phyloP scores from a whole-genome alignment of 345 rosid species.

The Erodium maritimum region DNA sequence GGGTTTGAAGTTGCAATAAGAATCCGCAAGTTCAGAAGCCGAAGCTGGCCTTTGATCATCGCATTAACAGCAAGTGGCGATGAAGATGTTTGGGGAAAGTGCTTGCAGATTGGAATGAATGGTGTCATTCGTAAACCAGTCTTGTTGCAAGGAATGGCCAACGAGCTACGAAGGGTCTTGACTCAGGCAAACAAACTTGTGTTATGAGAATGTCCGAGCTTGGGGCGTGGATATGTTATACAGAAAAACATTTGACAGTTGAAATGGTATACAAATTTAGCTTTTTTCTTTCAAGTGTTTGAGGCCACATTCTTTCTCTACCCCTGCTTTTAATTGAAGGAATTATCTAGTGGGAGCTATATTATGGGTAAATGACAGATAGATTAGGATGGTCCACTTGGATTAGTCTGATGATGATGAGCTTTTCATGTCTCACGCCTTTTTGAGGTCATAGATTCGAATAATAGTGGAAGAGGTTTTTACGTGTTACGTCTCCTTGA shows the following conservation, averaged over 20 bases:
- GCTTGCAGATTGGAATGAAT: conserved; percentile 59
- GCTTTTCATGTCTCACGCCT: too few species aligned
- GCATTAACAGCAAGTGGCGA: conserved; percentile 49
- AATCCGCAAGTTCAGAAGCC: conserved; percentile 51
- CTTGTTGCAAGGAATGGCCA: conserved; percentile 46
- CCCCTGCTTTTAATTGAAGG: too few species aligned
- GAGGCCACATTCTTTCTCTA: too few species aligned
- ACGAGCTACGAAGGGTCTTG: conserved; percentile 60
- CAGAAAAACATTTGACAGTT: neutral
- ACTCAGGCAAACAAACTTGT: conserved; percentile 31
- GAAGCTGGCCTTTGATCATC: conserved; percentile 56
- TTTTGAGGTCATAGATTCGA: too few species aligned
- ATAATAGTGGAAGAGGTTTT: too few species aligned
- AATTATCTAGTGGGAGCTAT: too few species aligned
- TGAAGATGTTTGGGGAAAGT: conserved; percentile 50
- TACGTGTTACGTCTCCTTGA: too few species aligned
- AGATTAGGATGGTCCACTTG: too few species aligned
- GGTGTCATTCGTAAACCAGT: conserved; percentile 76
- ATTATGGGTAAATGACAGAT: too few species aligned
- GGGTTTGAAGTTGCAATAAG: conserved; percentile 72
- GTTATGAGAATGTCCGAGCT: neutral
- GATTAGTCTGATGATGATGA: too few species aligned
- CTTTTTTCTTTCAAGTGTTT: neutral
- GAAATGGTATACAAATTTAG: neutral
- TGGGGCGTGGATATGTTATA: too few species aligned